Percentiles rank a stretch among this genome's conserved stretches.
Evolutionary conservation across 371 early-diverging fungal genomes (phyloP).

Genomic region (Fennellomyces sp.): DNA sequence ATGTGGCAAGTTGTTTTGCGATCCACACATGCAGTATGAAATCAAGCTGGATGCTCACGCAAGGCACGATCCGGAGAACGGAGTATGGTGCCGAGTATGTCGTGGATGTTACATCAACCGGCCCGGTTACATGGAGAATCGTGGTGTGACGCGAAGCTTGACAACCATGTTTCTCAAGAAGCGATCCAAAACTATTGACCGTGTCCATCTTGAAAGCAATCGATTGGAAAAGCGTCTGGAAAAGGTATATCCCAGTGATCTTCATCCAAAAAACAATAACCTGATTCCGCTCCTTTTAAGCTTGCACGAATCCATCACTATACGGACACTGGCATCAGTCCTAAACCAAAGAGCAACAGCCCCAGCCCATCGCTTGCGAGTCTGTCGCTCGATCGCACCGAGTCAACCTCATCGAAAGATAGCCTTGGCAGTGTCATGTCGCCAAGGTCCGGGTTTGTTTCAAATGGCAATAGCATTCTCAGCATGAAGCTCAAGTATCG

Average conservation of each 20-base stretch:
- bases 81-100: conserved; percentile 81
- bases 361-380: conserved; percentile 25
- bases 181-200: conserved; percentile 64
- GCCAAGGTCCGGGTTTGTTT: conserved; percentile 34
- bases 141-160: conserved; percentile 55
- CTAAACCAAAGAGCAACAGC: conserved; percentile 1
- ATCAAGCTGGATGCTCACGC: conserved; percentile 72
- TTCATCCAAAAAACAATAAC: neutral
- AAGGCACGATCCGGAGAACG: conserved; percentile 71
- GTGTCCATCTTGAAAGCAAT: conserved; percentile 79
- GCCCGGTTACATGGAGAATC: conserved; percentile 53
- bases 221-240: conserved; percentile 86
- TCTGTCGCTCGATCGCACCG: conserved; percentile 27
- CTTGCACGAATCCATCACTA: conserved; percentile 44
- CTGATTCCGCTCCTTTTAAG: conserved; percentile 7
- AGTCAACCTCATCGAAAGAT: conserved; percentile 43
- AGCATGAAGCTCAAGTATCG: conserved; percentile 51
- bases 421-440: conserved; percentile 39
- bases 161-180: conserved; percentile 60
- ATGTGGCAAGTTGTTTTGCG: conserved; percentile 78
- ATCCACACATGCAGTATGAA: conserved; percentile 68
- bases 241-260: conserved; percentile 44
- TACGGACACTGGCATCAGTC: conserved; percentile 22
- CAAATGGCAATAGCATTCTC: conserved; percentile 44
- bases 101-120: conserved; percentile 62